A percentile compares a stretch with the other conserved stretches of the same genome.
Conservation (phyloP, 371 early-diverging fungal genomes). For the Capillidium rhysosporum region DNA sequence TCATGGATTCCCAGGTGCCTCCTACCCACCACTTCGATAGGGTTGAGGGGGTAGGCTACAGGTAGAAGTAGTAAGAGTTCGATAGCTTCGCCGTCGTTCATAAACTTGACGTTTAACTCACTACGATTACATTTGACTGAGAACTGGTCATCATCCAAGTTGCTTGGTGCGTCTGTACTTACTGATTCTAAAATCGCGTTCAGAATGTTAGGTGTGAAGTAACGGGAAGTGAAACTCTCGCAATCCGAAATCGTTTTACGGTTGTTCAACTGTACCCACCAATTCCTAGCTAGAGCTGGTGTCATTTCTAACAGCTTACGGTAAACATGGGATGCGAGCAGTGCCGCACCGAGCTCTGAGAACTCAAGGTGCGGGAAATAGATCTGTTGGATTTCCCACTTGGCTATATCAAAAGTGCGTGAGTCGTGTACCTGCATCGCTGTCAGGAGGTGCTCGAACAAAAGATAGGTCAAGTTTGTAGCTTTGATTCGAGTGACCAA, state of each 20-base stretch:
- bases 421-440: conserved; percentile 33
- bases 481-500: too few species aligned
- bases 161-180: conserved; percentile 12
- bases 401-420: conserved; percentile 38
- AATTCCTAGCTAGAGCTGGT: conserved; percentile 54
- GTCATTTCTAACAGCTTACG: conserved; percentile 33
- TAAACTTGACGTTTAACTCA: conserved; percentile 57
- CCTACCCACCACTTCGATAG: conserved; percentile 59
- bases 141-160: conserved; percentile 31
- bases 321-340: conserved; percentile 55
- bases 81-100: conserved; percentile 67
- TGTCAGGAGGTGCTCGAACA: conserved; percentile 38
- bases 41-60: conserved; percentile 53
- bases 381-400: conserved; percentile 45
- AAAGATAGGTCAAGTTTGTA: conserved; percentile 13
- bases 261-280: conserved; percentile 69
- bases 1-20: conserved; percentile 70
- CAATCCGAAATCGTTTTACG: conserved; percentile 49
- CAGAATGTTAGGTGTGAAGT: conserved; percentile 43
- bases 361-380: conserved; percentile 28
- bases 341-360: conserved; percentile 30
- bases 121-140: conserved; percentile 42
- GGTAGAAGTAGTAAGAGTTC: conserved; percentile 72
- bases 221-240: conserved; percentile 42
- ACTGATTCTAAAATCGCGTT: conserved; percentile 24